Evolutionary conservation across 345 rosid species (phyloP), one percentile per base, ranked within the genome.

Genomic region (Salix dunnii): DNA sequence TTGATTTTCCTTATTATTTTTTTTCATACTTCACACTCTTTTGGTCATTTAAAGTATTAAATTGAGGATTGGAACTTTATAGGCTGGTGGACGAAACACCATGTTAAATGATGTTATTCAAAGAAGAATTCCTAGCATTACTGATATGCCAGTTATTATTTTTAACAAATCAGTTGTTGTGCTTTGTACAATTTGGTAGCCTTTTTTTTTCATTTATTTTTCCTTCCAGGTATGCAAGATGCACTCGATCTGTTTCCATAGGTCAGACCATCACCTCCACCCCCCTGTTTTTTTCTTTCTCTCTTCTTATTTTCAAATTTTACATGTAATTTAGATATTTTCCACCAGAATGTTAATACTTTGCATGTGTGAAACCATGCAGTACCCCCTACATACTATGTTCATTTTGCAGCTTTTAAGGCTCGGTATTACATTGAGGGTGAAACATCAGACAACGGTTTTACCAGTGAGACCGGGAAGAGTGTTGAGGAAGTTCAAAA

Each of bases 41-140:
- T 30, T 5, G 3, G 3, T 42, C 72, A n/a, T 27, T n/a, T 28
- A 4, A 5, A 4, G 21, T 3, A 25, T 5, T 46, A 14, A 20
- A 28, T 55, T 68, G 27, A 21, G 12, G 1, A 25, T 42, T 58
- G 11, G 6, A 14, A 31, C 42, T 65, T 69, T 63, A 33, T 69
- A 94, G 97, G 88, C 84, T 63, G 98, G 94, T 1, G 98, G 98
- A 28, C 46, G 94, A 6, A 92, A 94, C 75, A 89, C 86, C n/a
- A 92, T 90, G 18, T 72, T 94, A 9, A 21, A 70, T 72, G 94
- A 87, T 81, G 94, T 94, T 20, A 33, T 92, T 11, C 72, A 23
- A 21, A 83, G 80, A 72, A 86, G 66, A 28, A 86, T 92, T 53
- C 97, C 91, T 17, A 70, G 30, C 6, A 79, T 92, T 20, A 68